Evolutionary conservation across 225 moss, liverwort and hornwort species (phyloP).

Genomic region (Lunularia cruciata): DNA sequence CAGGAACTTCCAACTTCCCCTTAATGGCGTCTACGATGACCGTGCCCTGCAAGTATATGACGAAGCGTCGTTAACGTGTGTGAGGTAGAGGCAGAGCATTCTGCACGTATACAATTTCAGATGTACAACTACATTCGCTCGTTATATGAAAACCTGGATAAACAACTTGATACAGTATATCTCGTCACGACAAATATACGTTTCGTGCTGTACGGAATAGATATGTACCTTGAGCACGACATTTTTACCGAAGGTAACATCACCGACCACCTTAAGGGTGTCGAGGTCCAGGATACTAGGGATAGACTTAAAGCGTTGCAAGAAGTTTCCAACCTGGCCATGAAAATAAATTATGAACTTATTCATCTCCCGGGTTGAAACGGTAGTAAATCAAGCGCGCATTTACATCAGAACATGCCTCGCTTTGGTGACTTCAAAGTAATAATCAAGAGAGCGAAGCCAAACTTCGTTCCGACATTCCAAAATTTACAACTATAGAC

Average conservation of each 20-base stretch:
- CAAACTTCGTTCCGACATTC: too few species aligned
- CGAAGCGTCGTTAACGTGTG: too few species aligned
- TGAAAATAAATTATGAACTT: too few species aligned
- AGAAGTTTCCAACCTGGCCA: conserved; percentile 75
- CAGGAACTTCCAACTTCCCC: conserved; percentile 71
- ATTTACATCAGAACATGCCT: too few species aligned
- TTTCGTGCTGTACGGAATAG: background rate
- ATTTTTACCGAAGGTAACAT: conserved; percentile 81
- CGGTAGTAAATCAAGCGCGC: too few species aligned
- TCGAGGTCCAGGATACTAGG: conserved; percentile 73
- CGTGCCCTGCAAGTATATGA: too few species aligned
- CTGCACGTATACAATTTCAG: background rate
- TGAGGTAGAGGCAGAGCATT: too few species aligned
- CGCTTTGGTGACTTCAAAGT: too few species aligned
- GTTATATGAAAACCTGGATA: background rate
- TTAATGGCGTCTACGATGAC: conserved; percentile 64
- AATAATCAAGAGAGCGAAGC: too few species aligned
- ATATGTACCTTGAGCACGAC: conserved; percentile 64
- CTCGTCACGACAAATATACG: background rate
- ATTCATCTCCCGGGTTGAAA: too few species aligned
- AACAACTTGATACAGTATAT: background rate
- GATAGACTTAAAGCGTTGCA: conserved; percentile 91
- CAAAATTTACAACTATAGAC: too few species aligned
- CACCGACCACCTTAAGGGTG: conserved; percentile 72
- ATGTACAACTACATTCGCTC: background rate